These are phyloP conservation scores for Fusarium ramigenum DNA, from an alignment of 2,329 filamentous ascomycete species.

Conservation along the genomic window DNA sequence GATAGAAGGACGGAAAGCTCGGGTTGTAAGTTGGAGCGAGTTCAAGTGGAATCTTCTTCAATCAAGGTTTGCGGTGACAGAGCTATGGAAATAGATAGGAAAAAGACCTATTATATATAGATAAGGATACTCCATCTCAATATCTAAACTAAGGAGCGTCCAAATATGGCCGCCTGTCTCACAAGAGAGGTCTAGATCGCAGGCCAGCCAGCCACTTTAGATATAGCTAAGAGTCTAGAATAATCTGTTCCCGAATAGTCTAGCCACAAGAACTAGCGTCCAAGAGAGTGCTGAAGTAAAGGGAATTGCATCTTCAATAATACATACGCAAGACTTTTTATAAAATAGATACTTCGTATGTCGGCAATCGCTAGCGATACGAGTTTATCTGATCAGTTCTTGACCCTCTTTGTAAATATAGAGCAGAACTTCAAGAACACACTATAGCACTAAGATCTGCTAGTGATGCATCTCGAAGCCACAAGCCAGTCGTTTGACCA, in stretches of 20 bases:
- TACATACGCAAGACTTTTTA: background rate
- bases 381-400: background rate
- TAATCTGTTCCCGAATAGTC: background rate
- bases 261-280: background rate
- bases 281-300: rapidly evolving
- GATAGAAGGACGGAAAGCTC: rapidly evolving
- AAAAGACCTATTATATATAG: background rate
- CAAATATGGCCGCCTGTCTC: background rate
- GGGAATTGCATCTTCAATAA: background rate
- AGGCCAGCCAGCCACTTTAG: background rate
- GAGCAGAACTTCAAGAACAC: background rate
- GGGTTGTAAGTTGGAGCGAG: rapidly evolving
- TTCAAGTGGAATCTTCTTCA: background rate
- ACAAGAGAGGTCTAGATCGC: background rate
- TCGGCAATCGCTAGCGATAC: rapidly evolving
- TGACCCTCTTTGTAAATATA: background rate
- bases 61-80: rapidly evolving
- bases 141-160: rapidly evolving
- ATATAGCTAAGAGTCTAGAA: background rate
- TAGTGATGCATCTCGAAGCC: background rate
- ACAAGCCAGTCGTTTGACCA: background rate
- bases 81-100: rapidly evolving
- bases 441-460: background rate
- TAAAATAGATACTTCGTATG: background rate
- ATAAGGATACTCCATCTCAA: background rate